Base-by-base conservation (phyloP, 306 rosid genomes). In the Carpinus viminea region DNA sequence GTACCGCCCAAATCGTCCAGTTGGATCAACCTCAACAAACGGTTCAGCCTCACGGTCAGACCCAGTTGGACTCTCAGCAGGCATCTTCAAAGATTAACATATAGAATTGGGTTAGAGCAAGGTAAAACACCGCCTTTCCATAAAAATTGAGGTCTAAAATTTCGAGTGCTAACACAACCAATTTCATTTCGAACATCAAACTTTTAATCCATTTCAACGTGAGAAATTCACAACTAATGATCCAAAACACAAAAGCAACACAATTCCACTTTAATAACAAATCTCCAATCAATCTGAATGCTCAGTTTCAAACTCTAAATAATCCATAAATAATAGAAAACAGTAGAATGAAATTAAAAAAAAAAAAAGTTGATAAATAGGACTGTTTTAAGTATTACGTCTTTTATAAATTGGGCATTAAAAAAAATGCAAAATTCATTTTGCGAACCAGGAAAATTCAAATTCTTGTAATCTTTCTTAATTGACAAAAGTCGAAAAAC, bases 1-100 rank as follows among this genome's bases (percentile, higher is more conserved):
- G 45, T 92, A 94, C 56, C 97, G 87, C 43, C 98, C 98, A 47
- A 83, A 94, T 60, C 97, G 86, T 3, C 97, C 93, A 0, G 89
- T 91, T 43, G 97, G 98, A 79, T 94, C 98, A 56, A 88, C 88
- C 89, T 94, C 98, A 69, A 76, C 93, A 74, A 89, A 94, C 1
- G 89, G 85, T 76, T 94, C 97, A 18, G 68, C 70, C 61, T 93
- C 98, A 17, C 69, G 75, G 12, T 79, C 89, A 83, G 72, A 65
- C 8, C 68, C 36, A 53, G 72, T 85, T 12, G 81, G 60, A 20
- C 77, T 76, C 78, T 88, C 93, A 50, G 89, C 91, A 9, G 93
- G 92, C 98, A 94, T 94, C 86, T 83, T 83, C 81, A 60, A 60
- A 54, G 81, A n/a, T 82, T 71, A 72, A 70, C 41, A 68, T 18